A percentile compares a stretch with the other conserved stretches of the same genome.
phyloP scores from a whole-genome alignment of 257 asterid genomes.

The Ehretia macrophylla region DNA sequence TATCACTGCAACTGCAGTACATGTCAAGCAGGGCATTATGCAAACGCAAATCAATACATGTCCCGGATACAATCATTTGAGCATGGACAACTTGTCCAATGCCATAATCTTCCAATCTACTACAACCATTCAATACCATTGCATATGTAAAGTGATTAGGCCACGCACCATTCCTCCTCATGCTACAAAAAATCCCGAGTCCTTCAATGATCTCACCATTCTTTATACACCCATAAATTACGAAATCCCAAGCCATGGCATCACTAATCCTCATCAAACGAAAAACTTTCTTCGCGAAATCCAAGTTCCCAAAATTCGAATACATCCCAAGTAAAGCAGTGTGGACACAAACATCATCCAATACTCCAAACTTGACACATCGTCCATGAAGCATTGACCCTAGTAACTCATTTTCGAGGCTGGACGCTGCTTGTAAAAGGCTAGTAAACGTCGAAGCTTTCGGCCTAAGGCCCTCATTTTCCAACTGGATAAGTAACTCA shows the following conservation, averaged over 20 bases:
- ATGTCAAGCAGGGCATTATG: conserved; percentile 68
- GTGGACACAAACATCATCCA: conserved; percentile 42
- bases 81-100: conserved; percentile 57
- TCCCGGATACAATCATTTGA: conserved; percentile 43
- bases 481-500: conserved; percentile 34
- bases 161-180: conserved; percentile 35
- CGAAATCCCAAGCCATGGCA: conserved; percentile 59
- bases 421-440: conserved; percentile 60
- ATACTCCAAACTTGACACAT: conserved; percentile 49
- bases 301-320: conserved; percentile 42
- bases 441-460: conserved; percentile 64
- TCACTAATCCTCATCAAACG: conserved; percentile 46
- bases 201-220: conserved; percentile 45
- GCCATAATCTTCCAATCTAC: conserved; percentile 38
- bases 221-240: conserved; percentile 51
- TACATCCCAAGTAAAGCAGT: conserved; percentile 75
- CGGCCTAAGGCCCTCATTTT: conserved; percentile 35
- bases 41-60: conserved; percentile 53
- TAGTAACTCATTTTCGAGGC: conserved; percentile 28
- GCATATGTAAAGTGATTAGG: conserved; percentile 69
- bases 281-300: conserved; percentile 47
- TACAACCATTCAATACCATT: conserved; percentile 67
- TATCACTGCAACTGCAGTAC: conserved; percentile 72
- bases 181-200: conserved; percentile 33
- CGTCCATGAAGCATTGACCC: conserved; percentile 53